phyloP scores from a whole-genome alignment of 2,329 filamentous ascomycete genomes.

The Penicillium sp. region DNA sequence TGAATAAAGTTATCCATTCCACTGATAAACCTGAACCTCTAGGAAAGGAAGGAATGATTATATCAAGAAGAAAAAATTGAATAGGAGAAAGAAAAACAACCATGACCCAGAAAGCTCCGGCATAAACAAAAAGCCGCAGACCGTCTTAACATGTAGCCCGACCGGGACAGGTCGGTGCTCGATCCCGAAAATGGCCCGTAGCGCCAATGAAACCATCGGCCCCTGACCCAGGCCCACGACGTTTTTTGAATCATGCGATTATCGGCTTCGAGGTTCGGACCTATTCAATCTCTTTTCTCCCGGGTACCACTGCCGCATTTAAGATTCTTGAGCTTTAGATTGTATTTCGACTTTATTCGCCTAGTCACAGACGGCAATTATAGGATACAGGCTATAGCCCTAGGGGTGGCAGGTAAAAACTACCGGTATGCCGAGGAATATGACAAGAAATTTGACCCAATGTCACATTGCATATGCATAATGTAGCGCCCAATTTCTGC shows the following conservation, averaged over 20 bases:
- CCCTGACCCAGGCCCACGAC: background rate
- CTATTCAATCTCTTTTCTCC: background rate
- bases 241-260: background rate
- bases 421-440: background rate
- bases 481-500: background rate
- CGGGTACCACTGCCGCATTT: background rate
- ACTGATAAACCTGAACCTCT: background rate
- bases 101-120: background rate
- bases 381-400: no score
- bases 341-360: no score
- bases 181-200: conserved; percentile 12
- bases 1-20: background rate
- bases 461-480: background rate
- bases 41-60: background rate
- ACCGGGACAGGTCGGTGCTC: conserved; percentile 10
- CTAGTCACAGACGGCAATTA: no score
- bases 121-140: conserved; percentile 12
- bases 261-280: background rate
- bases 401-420: no score
- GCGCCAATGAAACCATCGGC: background rate
- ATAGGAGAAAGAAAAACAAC: background rate
- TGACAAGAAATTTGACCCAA: background rate
- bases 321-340: no score
- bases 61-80: background rate
- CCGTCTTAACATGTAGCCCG: background rate